Evolutionary conservation across 129 eudicot genomes (phyloP), one percentile per base, ranked within the genome.

Genomic region (Deinandra increscens): DNA sequence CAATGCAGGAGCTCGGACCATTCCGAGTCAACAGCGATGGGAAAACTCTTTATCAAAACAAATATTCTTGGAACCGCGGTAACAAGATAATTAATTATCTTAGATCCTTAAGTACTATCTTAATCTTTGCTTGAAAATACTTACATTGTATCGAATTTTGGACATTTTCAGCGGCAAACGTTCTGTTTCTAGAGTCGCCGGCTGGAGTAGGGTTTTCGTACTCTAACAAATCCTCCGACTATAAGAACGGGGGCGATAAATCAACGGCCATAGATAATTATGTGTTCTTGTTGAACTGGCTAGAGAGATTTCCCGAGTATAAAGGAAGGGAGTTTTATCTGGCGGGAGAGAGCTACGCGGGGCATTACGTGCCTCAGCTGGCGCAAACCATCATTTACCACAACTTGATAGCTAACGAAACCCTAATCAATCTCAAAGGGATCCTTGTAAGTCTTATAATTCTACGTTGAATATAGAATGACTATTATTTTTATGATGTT

Each of bases 141-240:
- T 69, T 60, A 17, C 41, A 42, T 19, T 36, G 33, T 0, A 18
- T 68, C 8, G 10, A 44, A 38, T 58, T 23, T 51, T 5, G 19
- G 8, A 19, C 7, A 23, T 19, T 56, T 22, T 45, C 80, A 89
- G 96, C 85, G 34, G 90, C 91, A 34, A 89, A 89, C 45, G 86
- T 89, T 7, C 31, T 89, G 49, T 89, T 86, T 71, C 51, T 89
- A 92, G 96, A 89, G 82, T 89, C 96, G 6, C 96, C 96, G 0
- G 93, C 96, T 2, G 96, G 96, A 37, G 96, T 89, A 59, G 96
- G 96, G 49, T 89, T 82, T 73, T 89, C 96, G 3, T 89, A 89
- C 22, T 84, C 93, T 0, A 89, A 89, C 79, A 89, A 79, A 18
- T 71, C 90, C 1, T 53, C 84, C 0, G 96, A 89, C 69, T 73